Percentiles rank a stretch among this genome's conserved stretches.
Conservation (phyloP, 805 yeast species). For the Maudiozyma bulderi region DNA sequence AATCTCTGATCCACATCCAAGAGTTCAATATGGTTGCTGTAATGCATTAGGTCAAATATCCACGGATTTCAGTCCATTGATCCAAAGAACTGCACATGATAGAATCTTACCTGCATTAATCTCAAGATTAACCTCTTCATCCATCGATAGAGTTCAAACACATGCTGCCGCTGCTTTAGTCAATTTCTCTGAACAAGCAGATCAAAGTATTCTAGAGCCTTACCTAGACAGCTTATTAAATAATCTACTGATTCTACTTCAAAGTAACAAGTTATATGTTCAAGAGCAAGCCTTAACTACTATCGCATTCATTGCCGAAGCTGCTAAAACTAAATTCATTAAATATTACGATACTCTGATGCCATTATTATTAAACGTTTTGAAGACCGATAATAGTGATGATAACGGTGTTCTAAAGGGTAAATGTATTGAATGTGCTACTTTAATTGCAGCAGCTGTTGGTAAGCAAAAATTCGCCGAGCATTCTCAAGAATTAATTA, state of each 20-base stretch:
- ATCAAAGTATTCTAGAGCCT: conserved; percentile 84
- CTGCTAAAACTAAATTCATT: conserved; percentile 78
- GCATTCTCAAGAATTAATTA: conserved; percentile 63
- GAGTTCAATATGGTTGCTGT: conserved; percentile 96
- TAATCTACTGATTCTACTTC: conserved; percentile 64
- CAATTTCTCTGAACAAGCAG: conserved; percentile 86
- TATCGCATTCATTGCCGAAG: conserved; percentile 94
- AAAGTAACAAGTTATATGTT: conserved; percentile 82
- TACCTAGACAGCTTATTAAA: conserved; percentile 73
- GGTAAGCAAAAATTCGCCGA: conserved; percentile 82
- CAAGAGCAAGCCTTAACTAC: conserved; percentile 97
- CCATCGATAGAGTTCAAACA: conserved; percentile 88
- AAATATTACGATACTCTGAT: conserved; percentile 91
- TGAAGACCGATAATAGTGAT: conserved; percentile 67
- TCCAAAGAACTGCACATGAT: conserved; percentile 73
- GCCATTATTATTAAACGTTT: conserved; percentile 75
- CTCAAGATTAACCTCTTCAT: conserved; percentile 59
- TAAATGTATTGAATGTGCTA: conserved; percentile 91
- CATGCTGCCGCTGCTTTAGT: conserved; percentile 98
- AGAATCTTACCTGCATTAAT: conserved; percentile 81
- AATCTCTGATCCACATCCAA: conserved; percentile 77
- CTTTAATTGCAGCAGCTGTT: conserved; percentile 88
- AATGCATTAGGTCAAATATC: conserved; percentile 95
- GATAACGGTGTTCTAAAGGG: conserved; percentile 78
- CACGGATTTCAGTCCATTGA: conserved; percentile 86